Base-by-base conservation (phyloP, 2,329 filamentous ascomycete species). In the Arthrobotrys megalospora region DNA sequence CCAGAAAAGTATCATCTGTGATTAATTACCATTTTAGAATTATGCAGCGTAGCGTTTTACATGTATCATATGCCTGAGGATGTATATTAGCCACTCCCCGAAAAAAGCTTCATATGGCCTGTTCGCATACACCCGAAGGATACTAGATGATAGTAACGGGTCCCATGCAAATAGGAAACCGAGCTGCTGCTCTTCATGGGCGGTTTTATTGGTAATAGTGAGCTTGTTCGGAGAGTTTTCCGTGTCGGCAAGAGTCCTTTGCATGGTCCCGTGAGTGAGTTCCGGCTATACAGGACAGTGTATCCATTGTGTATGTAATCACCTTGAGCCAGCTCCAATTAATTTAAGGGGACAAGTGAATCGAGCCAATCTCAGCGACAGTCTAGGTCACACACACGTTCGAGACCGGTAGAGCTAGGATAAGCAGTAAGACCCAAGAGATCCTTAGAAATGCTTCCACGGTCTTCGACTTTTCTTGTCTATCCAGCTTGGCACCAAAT, bases 331-430 rank as follows among this genome's bases (percentile, higher is more conserved):
- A 32, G 24, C 3, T 7, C 10, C 10, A 60, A 60, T 60, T 21
- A 4, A 28, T 12, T 14, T 7, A 21, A 36, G 36, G 58, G 48
- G 32, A 41, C 34, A 58, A 28, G 32, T 43, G 12, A 24, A 68
- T 64, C 38, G 64, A 76, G 41, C 72, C 72, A 76, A 76, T 76
- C 72, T 76, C 14, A 69, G 55, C n/a, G 41, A 55, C 71, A 64
- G 71, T 41, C 43, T 36, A 38, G 36, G 71, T 76, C 71, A 76
- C 72, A 69, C 72, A 69, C 72, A 76, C 45, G 38, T 43, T 43
- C 52, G n/a, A 52, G 38, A 67, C 32, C 64, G 47, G 50, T 55
- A 50, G 10, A 67, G 41, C 64, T 53, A 32, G 47, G 64, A 24
- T 41, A 45, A 43, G 48, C 47, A 16, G 45, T 53, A 64, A 32